Evolutionary conservation across 441 rosid species (phyloP).

Genomic region (Corymbia calophylla): DNA sequence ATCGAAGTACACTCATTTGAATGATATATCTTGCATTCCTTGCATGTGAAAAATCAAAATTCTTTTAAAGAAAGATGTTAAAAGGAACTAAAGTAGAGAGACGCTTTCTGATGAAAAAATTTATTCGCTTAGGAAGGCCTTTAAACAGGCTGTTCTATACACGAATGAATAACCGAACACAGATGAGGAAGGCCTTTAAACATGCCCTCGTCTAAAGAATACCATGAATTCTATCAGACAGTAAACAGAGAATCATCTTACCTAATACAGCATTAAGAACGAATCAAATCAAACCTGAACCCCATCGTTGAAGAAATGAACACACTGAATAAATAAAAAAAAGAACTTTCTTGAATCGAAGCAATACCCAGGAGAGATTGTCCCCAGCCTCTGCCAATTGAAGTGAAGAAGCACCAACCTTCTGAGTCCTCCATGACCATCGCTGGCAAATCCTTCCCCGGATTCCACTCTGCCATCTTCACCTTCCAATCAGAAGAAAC

Average conservation of each 20-base stretch:
- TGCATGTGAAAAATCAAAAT: too few relatives aligned
- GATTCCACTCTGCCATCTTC: background rate
- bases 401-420: background rate
- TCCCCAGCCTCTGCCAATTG: background rate
- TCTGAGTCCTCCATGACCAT: background rate
- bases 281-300: background rate
- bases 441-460: rapidly evolving
- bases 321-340: background rate
- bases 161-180: background rate
- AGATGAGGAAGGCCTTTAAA: background rate
- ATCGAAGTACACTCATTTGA: too few relatives aligned
- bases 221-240: background rate
- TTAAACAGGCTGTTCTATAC: rapidly evolving
- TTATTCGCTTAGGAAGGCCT: background rate
- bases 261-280: background rate
- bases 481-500: background rate
- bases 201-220: background rate
- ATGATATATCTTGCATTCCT: too few relatives aligned
- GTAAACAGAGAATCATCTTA: background rate
- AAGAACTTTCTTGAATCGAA: background rate
- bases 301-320: background rate
- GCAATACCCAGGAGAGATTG: background rate
- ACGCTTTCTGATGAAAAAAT: background rate
- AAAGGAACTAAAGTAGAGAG: too few relatives aligned
- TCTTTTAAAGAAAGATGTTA: too few relatives aligned